phyloP scores from a whole-genome alignment of 139 green algal genomes.

The Klebsormidium nitens region DNA sequence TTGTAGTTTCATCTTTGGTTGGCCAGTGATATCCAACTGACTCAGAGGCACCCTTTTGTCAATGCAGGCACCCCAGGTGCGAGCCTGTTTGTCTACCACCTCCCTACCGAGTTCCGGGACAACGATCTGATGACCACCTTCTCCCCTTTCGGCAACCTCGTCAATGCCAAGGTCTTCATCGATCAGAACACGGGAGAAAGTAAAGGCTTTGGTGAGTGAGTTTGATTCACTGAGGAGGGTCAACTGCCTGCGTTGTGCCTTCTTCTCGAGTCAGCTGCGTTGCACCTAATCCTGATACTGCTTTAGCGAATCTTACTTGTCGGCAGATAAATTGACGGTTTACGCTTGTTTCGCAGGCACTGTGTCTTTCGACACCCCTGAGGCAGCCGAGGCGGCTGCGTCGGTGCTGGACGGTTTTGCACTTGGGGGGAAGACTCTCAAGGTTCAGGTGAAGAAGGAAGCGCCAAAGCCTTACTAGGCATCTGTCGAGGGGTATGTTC shows the following conservation, averaged over 20 bases:
- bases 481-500: too few species aligned
- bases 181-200: constrained; percentile 30
- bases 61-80: constrained; percentile 20
- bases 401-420: constrained; percentile 21
- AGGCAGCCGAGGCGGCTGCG: constrained; percentile 26
- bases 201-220: constrained; percentile 29
- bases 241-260: background rate
- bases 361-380: constrained; percentile 22
- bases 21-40: too few species aligned
- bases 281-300: too few species aligned
- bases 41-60: too few species aligned
- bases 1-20: too few species aligned
- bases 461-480: too few species aligned
- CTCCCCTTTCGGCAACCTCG: constrained; percentile 28
- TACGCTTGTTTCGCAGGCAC: constrained; percentile 11
- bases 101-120: constrained; percentile 25
- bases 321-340: background rate
- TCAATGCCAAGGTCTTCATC: constrained; percentile 25
- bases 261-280: background rate
- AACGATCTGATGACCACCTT: constrained; percentile 28
- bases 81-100: constrained; percentile 38
- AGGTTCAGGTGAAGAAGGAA: constrained; percentile 29
- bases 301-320: background rate
- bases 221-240: background rate
- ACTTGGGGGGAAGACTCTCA: constrained; percentile 22